Percentiles rank a stretch among this genome's conserved stretches.
Evolutionary conservation across 495 filamentous ascomycete species (phyloP).

Genomic region (Neurospora sp.): DNA sequence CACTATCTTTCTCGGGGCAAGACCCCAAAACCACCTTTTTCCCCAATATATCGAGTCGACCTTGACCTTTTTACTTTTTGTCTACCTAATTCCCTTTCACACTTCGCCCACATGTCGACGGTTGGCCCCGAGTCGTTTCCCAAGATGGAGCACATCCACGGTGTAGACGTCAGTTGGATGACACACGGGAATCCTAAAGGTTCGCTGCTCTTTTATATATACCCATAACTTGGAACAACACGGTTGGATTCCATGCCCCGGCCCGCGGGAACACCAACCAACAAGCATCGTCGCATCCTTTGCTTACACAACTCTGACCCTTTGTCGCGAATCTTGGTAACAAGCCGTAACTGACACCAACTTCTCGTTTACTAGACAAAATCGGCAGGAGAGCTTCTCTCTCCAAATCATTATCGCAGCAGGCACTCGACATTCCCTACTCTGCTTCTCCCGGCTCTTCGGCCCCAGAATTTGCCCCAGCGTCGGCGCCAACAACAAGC

Average conservation of each 20-base stretch:
- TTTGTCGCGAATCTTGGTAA: not conserved
- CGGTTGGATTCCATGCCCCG: not conserved
- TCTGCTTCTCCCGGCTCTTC: constrained; percentile 1
- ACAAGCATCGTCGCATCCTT: not conserved
- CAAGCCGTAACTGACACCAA: not conserved
- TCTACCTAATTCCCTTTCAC: not conserved
- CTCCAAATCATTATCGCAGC: constrained; percentile 14
- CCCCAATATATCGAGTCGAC: not conserved
- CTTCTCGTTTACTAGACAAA: constrained; percentile 10
- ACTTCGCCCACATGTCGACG: not conserved
- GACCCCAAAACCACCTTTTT: not conserved
- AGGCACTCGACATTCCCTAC: constrained; percentile 7
- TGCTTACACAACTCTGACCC: not conserved
- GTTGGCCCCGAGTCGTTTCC: constrained; percentile 1
- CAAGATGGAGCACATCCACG: constrained; percentile 54
- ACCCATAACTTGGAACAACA: not conserved
- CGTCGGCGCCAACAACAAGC: not conserved
- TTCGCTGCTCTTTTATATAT: constrained; percentile 10
- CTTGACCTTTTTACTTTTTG: not conserved
- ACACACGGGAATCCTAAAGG: constrained; percentile 42
- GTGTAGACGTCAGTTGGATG: constrained; percentile 61
- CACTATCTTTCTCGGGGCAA: not conserved
- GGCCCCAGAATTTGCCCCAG: not conserved
- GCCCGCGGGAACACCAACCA: not conserved
- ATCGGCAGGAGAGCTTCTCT: constrained; percentile 6